These are phyloP conservation scores for Ascochyta pisi DNA, from an alignment of 2,329 filamentous ascomycete species.

Conservation along the genomic window DNA sequence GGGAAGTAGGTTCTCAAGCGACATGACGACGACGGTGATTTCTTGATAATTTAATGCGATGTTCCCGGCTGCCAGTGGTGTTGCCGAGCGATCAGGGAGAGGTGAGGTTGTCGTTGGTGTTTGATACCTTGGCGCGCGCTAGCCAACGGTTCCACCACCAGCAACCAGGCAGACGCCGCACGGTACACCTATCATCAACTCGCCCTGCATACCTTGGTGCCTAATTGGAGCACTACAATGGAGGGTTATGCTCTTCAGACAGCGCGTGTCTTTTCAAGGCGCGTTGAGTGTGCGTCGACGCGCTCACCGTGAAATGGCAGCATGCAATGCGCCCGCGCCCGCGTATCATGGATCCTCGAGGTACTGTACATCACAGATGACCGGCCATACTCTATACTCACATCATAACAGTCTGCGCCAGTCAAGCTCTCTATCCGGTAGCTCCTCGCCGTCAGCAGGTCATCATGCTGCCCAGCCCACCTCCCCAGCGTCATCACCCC, in stretches of 20 bases:
- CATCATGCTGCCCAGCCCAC: slow-evolving; percentile 15
- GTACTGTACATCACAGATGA: not conserved
- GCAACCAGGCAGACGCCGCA: slow-evolving; percentile 31
- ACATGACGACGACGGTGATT: slow-evolving; percentile 24
- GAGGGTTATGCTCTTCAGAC: slow-evolving; percentile 45
- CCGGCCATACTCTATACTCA: not conserved
- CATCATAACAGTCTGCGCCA: not conserved
- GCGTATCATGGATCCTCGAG: not conserved
- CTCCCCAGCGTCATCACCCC: slow-evolving; percentile 6
- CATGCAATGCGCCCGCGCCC: slow-evolving; percentile 5
- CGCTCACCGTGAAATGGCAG: slow-evolving; percentile 23
- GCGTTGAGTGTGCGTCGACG: slow-evolving; percentile 28
- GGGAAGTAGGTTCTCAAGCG: slow-evolving; percentile 40
- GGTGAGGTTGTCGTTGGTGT: slow-evolving; percentile 24
- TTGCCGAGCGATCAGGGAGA: slow-evolving; percentile 6
- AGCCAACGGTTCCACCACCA: slow-evolving; percentile 17
- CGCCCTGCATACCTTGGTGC: slow-evolving; percentile 31
- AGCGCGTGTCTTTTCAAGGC: slow-evolving; percentile 36
- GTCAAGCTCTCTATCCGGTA: not conserved
- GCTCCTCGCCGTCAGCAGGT: not conserved
- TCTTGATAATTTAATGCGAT: not conserved
- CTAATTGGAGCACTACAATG: slow-evolving; percentile 45
- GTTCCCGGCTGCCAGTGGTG: not conserved
- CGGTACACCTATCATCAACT: slow-evolving; percentile 10
- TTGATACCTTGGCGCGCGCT: slow-evolving; percentile 34